These are phyloP conservation scores for Groenewaldozyma salmanticensis DNA, from an alignment of 805 yeast genomes.

Conservation along the genomic window DNA sequence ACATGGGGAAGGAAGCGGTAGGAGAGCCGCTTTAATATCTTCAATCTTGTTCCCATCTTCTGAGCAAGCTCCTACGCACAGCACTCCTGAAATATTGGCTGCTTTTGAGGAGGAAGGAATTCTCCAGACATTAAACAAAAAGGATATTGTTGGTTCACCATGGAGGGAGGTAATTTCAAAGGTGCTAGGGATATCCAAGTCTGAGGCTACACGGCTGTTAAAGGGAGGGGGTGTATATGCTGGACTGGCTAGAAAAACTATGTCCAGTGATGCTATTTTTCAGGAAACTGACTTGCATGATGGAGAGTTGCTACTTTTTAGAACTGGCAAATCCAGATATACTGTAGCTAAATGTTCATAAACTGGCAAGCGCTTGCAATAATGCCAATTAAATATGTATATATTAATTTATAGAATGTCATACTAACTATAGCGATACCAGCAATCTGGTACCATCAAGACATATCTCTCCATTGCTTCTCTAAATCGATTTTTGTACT, in stretches of 20 bases:
- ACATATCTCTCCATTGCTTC: constrained; percentile 98
- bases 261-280: constrained; percentile 40
- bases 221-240: constrained; percentile 63
- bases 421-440: constrained; percentile 1
- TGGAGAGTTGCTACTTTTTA: constrained; percentile 48
- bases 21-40: constrained; percentile 46
- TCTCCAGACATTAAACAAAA: constrained; percentile 30
- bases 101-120: constrained; percentile 55
- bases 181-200: constrained; percentile 31
- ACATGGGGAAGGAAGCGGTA: constrained; percentile 74
- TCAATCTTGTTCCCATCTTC: constrained; percentile 10
- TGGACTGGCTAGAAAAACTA: constrained; percentile 49
- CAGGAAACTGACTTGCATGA: constrained; percentile 45
- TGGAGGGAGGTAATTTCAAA: constrained; percentile 45
- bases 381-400: constrained; percentile 8
- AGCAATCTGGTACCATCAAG: constrained; percentile 77
- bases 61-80: constrained; percentile 23
- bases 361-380: no score
- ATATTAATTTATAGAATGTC: no score
- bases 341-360: constrained; percentile 20
- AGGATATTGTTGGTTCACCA: constrained; percentile 31
- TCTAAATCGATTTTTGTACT: constrained; percentile 84
- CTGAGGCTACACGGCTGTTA: constrained; percentile 54
- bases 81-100: constrained; percentile 35
- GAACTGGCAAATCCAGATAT: constrained; percentile 58